These are phyloP conservation scores for Marsdenia floribunda DNA, from an alignment of 257 asterid genomes.

Conservation along the genomic window DNA sequence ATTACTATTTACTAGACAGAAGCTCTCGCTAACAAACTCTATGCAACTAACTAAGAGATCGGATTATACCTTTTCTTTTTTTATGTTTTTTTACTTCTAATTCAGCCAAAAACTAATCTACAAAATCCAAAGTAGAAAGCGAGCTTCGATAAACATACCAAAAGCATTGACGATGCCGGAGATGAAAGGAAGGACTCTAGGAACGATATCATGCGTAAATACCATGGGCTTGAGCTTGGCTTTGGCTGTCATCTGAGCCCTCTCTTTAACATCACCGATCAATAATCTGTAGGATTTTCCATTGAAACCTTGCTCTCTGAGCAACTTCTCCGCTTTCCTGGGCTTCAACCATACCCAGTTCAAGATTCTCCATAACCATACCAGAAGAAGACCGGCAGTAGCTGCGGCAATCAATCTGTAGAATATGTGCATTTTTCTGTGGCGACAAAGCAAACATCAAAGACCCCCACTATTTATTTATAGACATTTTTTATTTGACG, in stretches of 20 bases:
- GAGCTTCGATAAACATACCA: not conserved
- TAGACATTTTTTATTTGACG: too few species aligned
- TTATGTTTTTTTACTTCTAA: too few species aligned
- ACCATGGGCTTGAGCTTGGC: constrained; percentile 2
- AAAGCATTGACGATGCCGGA: not conserved
- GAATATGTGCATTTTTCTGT: not conserved
- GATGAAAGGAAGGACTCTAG: constrained; percentile 17
- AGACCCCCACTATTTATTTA: too few species aligned
- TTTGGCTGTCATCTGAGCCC: not conserved
- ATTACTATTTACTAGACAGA: too few species aligned
- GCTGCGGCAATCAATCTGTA: not conserved
- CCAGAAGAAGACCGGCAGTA: not conserved
- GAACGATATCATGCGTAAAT: constrained; percentile 34
- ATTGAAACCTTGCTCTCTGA: constrained; percentile 1
- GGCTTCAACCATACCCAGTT: constrained; percentile 6
- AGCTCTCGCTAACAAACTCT: too few species aligned
- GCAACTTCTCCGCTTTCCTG: not conserved
- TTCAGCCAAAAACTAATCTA: too few species aligned
- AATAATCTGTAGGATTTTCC: constrained; percentile 3
- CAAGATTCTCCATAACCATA: constrained; percentile 1
- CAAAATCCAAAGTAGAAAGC: too few species aligned
- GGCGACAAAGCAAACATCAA: too few species aligned
- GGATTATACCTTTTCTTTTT: too few species aligned
- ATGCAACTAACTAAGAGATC: too few species aligned
- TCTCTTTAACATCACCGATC: constrained; percentile 3